These are phyloP conservation scores for Suhomyces bribrorum DNA, from an alignment of 1,139 yeast genomes.

Conservation along the genomic window DNA sequence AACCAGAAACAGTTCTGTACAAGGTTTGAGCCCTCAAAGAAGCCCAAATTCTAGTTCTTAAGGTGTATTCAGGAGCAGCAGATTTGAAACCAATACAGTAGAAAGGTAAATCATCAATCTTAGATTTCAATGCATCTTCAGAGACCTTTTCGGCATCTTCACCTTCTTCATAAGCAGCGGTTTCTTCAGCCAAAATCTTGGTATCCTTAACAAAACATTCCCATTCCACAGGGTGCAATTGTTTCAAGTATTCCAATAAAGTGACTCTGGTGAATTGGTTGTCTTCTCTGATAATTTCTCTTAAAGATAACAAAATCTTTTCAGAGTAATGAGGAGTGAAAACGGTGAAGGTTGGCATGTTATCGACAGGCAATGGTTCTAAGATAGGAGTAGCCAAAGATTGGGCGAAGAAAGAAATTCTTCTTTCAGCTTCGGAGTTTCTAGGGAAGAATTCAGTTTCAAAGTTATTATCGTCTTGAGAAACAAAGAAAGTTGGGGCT, in stretches of 20 bases:
- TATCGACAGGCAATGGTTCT: conserved; percentile 97
- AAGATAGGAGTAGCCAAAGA: conserved; percentile 97
- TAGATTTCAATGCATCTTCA: conserved; percentile 77
- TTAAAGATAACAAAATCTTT: conserved; percentile 88
- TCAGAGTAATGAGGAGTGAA: conserved; percentile 97
- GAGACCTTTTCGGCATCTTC: conserved; percentile 63
- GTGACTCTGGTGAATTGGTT: conserved; percentile 98
- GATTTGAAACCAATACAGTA: conserved; percentile 99
- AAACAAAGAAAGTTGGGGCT: conserved; percentile 97
- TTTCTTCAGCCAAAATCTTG: conserved; percentile 96
- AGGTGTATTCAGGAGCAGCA: conserved; percentile 98
- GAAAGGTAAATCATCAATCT: conserved; percentile 96
- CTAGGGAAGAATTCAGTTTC: conserved; percentile 96
- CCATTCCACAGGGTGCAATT: conserved; percentile 98
- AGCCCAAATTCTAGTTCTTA: conserved; percentile 99
- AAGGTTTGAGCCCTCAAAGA: conserved; percentile 96
- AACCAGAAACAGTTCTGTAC: conserved; percentile 98
- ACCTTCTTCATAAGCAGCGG: conserved; percentile 79
- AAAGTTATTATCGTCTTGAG: conserved; percentile 94
- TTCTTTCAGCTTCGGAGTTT: conserved; percentile 97
- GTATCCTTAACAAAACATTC: conserved; percentile 98
- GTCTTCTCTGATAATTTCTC: conserved; percentile 98
- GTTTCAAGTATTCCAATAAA: conserved; percentile 91
- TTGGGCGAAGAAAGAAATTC: conserved; percentile 98
- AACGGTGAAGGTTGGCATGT: conserved; percentile 98